Evolutionary conservation across 176 grass and related monocot species (phyloP), one percentile per base, ranked within the genome.

Genomic region (Eremochloa ophiuroides): DNA sequence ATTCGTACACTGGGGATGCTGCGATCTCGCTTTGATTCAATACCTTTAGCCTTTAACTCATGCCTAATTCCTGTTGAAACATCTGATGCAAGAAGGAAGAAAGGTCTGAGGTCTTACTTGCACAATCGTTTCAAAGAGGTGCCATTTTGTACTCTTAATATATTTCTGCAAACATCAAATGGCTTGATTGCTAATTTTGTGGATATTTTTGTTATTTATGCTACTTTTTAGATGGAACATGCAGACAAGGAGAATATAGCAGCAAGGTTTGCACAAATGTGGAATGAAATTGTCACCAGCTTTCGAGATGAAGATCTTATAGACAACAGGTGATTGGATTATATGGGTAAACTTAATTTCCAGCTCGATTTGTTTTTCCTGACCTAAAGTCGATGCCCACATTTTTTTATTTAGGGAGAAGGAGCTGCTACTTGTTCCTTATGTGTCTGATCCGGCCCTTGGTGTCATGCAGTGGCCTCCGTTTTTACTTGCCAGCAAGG

Each of bases 231-330:
- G 95, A 71, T 89, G 62, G 74, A 85, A 59, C 83, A 92, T 35
- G 80, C 46, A 33, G 74, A 89, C 29, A 91, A 91, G 50, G 86
- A 72, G 26, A 82, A 88, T 58, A 86, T 90, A 81, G 85, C 84
- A 70, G 92, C 95, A 53, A 98, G 88, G 73, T 98, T 98, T 89
- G 92, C 95, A 87, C 95, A 98, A 70, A 91, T 98, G 87, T 98
- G 95, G 95, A 98, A 98, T 71, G 78, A 85, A 69, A 98, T 98
- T 90, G 84, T 98, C 69, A 69, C 81, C 30, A 98, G 92, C 75
- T 98, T 98, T 78, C 88, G 92, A 58, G 82, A 92, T 0, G 95
- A 98, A 86, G 92, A 98, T 82, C 95, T 94, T 85, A 98, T 98
- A 92, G 76, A 83, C 77, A 81, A 98, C 46, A 92, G 83, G 95